Evolutionary conservation across 2,329 filamentous ascomycete genomes (phyloP), one percentile per base, ranked within the genome.

Genomic region (Fonsecaea multimorphosa): DNA sequence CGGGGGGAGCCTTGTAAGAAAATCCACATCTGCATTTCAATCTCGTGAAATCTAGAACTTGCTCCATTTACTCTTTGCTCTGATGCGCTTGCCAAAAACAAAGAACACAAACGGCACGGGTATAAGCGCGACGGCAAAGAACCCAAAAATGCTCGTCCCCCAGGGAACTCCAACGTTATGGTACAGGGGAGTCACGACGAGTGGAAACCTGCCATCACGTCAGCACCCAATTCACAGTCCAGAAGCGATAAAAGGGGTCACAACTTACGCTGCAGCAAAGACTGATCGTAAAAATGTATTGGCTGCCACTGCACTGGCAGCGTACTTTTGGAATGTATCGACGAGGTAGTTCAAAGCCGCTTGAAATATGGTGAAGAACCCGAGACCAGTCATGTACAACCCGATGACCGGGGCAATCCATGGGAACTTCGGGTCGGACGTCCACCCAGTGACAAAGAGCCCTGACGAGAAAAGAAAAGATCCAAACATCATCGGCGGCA

Each of bases 401-500:
- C 77, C 78, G 7, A 77, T 75, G 34, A 79, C 72, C 52, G 75
- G 74, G 7, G 72, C 77, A 57, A 80, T 76, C 77, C 77, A 71
- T 74, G 77, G 56, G 67, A 8, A 66, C 58, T 58, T 68, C 1
- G 66, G 68, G 63, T 79, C 81, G 49, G 84, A 83, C 1, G 85
- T 86, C 85, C 85, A 87, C 0, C 84, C 85, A 59, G 86, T 84
- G 83, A 85, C 85, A 74, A 87, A 86, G 3, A 87, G 77, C 7
- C 84, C 83, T 40, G 84, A 74, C 6, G 38, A n/a, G 46, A 89
- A 79, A 19, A 78, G 75, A 44, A 85, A 77, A 63, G 78, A 80
- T 27, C 82, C 82, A 2, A 83, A 68, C 70, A 85, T 82, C 63
- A 79, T 81, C 8, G 83, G 80, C 1, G 83, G 82, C 2, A 86